Evolutionary conservation across 768 basidiomycete genomes (phyloP).

Genomic region (Psilocybe cubensis): DNA sequence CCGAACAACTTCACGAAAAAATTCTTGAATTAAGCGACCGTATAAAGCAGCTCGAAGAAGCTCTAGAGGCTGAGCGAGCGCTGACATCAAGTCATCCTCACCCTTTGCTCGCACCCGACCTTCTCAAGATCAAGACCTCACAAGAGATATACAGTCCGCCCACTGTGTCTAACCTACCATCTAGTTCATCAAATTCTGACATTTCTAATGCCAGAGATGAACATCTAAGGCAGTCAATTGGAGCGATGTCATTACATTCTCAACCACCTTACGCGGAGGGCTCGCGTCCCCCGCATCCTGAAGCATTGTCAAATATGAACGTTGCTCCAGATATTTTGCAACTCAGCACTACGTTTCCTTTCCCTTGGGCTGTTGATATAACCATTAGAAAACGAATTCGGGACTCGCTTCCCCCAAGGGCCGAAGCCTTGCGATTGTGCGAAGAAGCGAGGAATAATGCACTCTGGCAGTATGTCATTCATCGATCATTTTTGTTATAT

Average conservation of each 20-base stretch:
- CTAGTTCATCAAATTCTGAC: slow-evolving; percentile 1
- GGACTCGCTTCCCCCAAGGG: slow-evolving; percentile 60
- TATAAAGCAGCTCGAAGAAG: slow-evolving; percentile 67
- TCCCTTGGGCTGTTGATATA: slow-evolving; percentile 68
- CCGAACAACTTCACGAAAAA: slow-evolving; percentile 67
- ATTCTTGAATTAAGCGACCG: slow-evolving; percentile 64
- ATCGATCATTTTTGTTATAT: slow-evolving; percentile 13
- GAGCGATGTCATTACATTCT: slow-evolving; percentile 24
- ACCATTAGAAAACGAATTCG: slow-evolving; percentile 66
- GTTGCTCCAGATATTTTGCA: slow-evolving; percentile 54
- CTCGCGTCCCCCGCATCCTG: slow-evolving; percentile 16
- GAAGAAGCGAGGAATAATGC: slow-evolving; percentile 68
- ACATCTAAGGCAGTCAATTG: slow-evolving; percentile 26
- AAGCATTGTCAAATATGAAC: slow-evolving; percentile 30
- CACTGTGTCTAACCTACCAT: slow-evolving; percentile 15
- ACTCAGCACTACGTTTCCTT: slow-evolving; percentile 70
- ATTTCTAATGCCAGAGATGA: slow-evolving; percentile 22
- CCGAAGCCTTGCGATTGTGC: slow-evolving; percentile 63
- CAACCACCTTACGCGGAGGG: slow-evolving; percentile 27
- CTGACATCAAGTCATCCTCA: slow-evolving; percentile 45
- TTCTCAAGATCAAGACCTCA: slow-evolving; percentile 66
- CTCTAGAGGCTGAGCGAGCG: slow-evolving; percentile 48
- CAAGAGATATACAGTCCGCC: slow-evolving; percentile 61
- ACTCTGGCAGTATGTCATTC: slow-evolving; percentile 67
- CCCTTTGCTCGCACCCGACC: slow-evolving; percentile 60